These are phyloP conservation scores for Niebla homalea DNA, from an alignment of 495 filamentous ascomycete species.

Conservation along the genomic window DNA sequence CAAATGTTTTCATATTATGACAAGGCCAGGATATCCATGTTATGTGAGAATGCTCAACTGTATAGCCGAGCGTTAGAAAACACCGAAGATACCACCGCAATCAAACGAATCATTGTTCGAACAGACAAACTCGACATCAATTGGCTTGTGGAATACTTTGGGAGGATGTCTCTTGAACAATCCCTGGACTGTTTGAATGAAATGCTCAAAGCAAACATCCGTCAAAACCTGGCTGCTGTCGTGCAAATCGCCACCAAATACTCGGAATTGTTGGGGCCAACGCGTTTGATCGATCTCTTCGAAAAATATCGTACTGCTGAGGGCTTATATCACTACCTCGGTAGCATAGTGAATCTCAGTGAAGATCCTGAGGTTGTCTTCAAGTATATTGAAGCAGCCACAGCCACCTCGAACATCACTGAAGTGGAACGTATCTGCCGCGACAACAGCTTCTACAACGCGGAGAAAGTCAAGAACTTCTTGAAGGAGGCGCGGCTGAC, in stretches of 20 bases:
- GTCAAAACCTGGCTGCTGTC: slow-evolving; percentile 87
- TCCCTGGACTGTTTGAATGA: slow-evolving; percentile 87
- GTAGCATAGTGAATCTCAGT: slow-evolving; percentile 92
- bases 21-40: slow-evolving; percentile 65
- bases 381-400: slow-evolving; percentile 98
- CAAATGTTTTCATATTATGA: slow-evolving; percentile 97
- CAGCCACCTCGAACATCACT: slow-evolving; percentile 75
- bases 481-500: slow-evolving; percentile 87
- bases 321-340: slow-evolving; percentile 95
- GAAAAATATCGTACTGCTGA: slow-evolving; percentile 96
- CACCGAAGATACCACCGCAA: slow-evolving; percentile 74
- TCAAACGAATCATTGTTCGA: slow-evolving; percentile 78
- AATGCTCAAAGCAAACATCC: slow-evolving; percentile 92
- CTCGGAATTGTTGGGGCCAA: slow-evolving; percentile 88
- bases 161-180: slow-evolving; percentile 85
- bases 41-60: slow-evolving; percentile 85
- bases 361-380: slow-evolving; percentile 93
- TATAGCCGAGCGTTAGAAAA: slow-evolving; percentile 86
- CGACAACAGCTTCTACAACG: slow-evolving; percentile 88
- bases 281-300: slow-evolving; percentile 77
- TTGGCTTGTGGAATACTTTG: slow-evolving; percentile 87
- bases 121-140: slow-evolving; percentile 74
- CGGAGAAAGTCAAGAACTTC: slow-evolving; percentile 99
- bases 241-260: slow-evolving; percentile 95
- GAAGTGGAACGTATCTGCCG: slow-evolving; percentile 97